These are phyloP conservation scores for Mycena belliarum DNA, from an alignment of 768 basidiomycete species.

Conservation along the genomic window DNA sequence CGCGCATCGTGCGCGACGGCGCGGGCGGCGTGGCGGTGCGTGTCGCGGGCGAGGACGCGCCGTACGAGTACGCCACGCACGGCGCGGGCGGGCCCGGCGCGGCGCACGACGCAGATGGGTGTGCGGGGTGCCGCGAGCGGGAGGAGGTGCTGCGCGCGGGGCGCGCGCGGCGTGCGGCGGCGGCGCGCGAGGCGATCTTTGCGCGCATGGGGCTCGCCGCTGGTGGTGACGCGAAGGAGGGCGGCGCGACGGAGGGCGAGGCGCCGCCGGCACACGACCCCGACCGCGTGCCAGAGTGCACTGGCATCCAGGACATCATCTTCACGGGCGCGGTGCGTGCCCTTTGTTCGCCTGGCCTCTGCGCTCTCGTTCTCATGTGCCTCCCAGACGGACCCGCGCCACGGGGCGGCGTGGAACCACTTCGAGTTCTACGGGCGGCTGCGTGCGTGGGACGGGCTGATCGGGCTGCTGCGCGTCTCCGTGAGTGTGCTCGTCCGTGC, in stretches of 20 bases:
- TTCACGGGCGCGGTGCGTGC: conserved; percentile 56
- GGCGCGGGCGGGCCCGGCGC: conserved; percentile 28
- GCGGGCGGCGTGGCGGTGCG: conserved; percentile 11
- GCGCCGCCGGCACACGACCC: conserved; percentile 17
- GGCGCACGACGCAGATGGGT: conserved; percentile 42
- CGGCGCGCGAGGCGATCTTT: conserved; percentile 3
- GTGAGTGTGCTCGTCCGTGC: conserved; percentile 20
- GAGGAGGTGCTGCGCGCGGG: conserved; percentile 20
- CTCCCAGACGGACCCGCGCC: conserved; percentile 48
- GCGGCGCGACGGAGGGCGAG: conserved; percentile 15
- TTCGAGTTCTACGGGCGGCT: conserved; percentile 55
- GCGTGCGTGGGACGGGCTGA: conserved; percentile 59
- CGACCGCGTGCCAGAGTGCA: conserved; percentile 34
- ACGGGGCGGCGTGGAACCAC: conserved; percentile 49
- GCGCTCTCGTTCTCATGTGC: background rate
- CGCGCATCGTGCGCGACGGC: conserved; percentile 18
- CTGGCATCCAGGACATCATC: conserved; percentile 61
- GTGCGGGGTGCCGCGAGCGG: conserved; percentile 23
- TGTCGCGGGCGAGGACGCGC: conserved; percentile 21
- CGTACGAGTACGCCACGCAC: conserved; percentile 42
- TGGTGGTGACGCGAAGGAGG: conserved; percentile 20
- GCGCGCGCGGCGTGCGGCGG: background rate
- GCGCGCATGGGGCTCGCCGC: conserved; percentile 20
- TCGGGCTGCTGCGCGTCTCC: conserved; percentile 50
- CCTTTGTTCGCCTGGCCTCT: background rate